These are phyloP conservation scores for Euphorbia tirucalli DNA, from an alignment of 345 rosid species.

Conservation along the genomic window DNA sequence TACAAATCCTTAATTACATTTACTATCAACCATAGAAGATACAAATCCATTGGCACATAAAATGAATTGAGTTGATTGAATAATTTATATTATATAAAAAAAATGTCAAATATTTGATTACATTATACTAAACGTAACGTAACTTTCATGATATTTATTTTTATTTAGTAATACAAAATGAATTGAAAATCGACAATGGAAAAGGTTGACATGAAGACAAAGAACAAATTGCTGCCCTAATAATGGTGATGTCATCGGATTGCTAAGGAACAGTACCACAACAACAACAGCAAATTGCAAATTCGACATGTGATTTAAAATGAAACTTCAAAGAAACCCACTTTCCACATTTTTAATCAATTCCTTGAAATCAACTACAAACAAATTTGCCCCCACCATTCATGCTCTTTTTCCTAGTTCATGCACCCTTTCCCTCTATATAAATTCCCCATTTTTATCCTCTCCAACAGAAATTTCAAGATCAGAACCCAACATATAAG, in stretches of 20 bases:
- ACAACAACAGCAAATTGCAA: not conserved
- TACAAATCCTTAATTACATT: too few relatives aligned
- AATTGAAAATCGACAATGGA: not conserved
- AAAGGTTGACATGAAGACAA: not conserved
- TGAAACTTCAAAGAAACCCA: slow-evolving; percentile 18
- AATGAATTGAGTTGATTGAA: too few relatives aligned
- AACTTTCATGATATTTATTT: too few relatives aligned
- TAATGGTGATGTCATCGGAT: slow-evolving; percentile 2
- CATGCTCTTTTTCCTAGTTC: slow-evolving; percentile 8
- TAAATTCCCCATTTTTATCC: slow-evolving; percentile 7
- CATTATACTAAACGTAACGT: too few relatives aligned
- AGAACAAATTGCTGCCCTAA: slow-evolving; percentile 18
- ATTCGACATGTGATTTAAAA: slow-evolving; percentile 12
- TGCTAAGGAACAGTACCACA: not conserved
- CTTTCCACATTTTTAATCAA: not conserved
- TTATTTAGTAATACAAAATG: too few relatives aligned
- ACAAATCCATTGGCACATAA: too few relatives aligned
- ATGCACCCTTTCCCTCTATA: slow-evolving; percentile 34
- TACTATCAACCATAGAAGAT: too few relatives aligned
- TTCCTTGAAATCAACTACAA: not conserved
- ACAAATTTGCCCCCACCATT: not conserved
- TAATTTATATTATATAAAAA: too few relatives aligned
- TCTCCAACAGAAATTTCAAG: too few relatives aligned
- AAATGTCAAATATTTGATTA: too few relatives aligned
- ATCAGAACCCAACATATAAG: too few relatives aligned